A percentile compares a stretch with the other conserved stretches of the same genome.
Conservation (phyloP, 2,329 filamentous ascomycete species). For the Epichloe coenophiala region DNA sequence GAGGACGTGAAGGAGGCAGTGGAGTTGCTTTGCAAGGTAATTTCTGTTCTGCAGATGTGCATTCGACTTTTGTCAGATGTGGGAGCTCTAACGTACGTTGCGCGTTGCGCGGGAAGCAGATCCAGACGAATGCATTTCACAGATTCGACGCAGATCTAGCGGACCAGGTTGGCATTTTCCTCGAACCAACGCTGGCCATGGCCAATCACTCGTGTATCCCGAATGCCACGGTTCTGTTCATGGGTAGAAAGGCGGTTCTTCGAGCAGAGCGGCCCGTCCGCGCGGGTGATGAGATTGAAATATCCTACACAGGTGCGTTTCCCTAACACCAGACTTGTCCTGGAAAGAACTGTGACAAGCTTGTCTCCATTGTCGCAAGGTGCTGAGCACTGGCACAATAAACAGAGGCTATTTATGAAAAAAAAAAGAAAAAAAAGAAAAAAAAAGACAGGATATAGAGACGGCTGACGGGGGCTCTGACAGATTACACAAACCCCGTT, state of each 20-base stretch:
- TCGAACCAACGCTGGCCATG: constrained; percentile 43
- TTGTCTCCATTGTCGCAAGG: no score
- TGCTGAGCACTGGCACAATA: no score
- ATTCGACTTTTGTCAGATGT: no score
- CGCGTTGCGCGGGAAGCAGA: constrained; percentile 20
- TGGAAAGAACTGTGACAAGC: no score
- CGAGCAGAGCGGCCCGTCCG: constrained; percentile 35
- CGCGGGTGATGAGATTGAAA: constrained; percentile 42
- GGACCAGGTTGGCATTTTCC: constrained; percentile 38
- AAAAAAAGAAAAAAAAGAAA: no score
- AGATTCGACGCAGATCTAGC: constrained; percentile 35
- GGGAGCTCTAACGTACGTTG: no score
- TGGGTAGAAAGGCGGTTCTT: constrained; percentile 36
- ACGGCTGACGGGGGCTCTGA: no score
- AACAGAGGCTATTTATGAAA: no score
- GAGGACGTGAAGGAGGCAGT: constrained; percentile 26
- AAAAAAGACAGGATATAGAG: no score
- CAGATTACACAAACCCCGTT: constrained; percentile 35
- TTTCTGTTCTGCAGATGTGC: no score
- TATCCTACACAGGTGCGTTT: constrained; percentile 46
- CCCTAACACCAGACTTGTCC: no score
- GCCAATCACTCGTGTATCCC: constrained; percentile 50
- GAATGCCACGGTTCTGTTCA: constrained; percentile 44
- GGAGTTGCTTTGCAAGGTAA: constrained; percentile 40
- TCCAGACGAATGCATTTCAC: constrained; percentile 50